A percentile compares a stretch with the other conserved stretches of the same genome.
These are phyloP conservation scores for Colletotrichum eremochloae DNA, from an alignment of 2,329 filamentous ascomycete species.

Conservation along the genomic window DNA sequence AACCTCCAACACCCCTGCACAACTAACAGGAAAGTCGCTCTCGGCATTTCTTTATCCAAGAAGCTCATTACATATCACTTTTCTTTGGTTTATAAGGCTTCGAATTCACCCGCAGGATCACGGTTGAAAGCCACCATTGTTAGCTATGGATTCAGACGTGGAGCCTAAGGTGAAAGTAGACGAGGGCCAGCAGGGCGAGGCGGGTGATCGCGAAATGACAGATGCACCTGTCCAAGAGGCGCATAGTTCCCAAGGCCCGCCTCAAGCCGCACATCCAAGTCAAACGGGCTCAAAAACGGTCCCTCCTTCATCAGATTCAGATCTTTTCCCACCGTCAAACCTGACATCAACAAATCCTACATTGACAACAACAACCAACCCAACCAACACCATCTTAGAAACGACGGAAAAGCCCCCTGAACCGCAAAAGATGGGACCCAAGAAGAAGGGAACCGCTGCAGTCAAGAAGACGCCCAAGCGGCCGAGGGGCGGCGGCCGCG, in stretches of 20 bases:
- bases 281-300: neutral
- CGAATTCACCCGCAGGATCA: neutral
- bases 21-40: neutral
- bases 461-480: slow-evolving; percentile 59
- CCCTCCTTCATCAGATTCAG: slow-evolving; percentile 19
- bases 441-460: slow-evolving; percentile 59
- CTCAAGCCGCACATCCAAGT: neutral
- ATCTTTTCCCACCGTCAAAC: slow-evolving; percentile 45
- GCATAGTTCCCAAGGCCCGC: neutral
- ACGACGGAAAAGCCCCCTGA: slow-evolving; percentile 37
- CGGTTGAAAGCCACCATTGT: neutral
- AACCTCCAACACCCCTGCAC: slow-evolving; percentile 2
- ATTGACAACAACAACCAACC: slow-evolving; percentile 21
- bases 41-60: neutral
- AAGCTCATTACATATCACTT: neutral
- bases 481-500: slow-evolving; percentile 46
- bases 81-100: neutral
- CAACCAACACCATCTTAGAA: slow-evolving; percentile 44
- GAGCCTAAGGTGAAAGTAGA: slow-evolving; percentile 28
- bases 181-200: slow-evolving; percentile 20
- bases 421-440: slow-evolving; percentile 44
- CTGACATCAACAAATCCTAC: slow-evolving; percentile 50
- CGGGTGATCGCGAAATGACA: slow-evolving; percentile 36
- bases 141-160: slow-evolving; percentile 29
- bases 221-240: slow-evolving; percentile 31